Base-by-base conservation (phyloP, 2,329 filamentous ascomycete species). In the Diplocarpon mali region DNA sequence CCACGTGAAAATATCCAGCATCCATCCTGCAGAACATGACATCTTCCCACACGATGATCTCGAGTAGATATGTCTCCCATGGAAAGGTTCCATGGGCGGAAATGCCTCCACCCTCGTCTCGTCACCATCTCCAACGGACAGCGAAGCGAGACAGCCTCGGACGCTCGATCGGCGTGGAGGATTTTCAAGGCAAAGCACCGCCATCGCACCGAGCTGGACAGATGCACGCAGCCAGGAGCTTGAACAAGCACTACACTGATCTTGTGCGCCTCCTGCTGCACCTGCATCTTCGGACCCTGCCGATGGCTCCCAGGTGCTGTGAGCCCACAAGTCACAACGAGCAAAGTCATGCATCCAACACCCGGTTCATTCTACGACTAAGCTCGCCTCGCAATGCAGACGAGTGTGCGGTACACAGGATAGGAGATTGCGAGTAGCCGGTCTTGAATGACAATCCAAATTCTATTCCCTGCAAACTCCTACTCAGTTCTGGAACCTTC, bases 181-280 rank as follows among this genome's bases (percentile, higher is more conserved):
- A 17, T 30, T 28, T 35, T 36, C 35, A 29, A 42, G 36, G 27
- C 36, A 29, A 43, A 36, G 30, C 27, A 24, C 20, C 7, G 20
- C 20, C 35, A 41, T 42, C 29, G 38, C 39, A 40, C 37, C n/a
- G 24, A 14, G 40, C 40, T 42, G 30, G 36, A 36, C 45, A 43
- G 37, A 27, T 29, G 15, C 32, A 24, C 7, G 14, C 13, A 12
- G 20, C 32, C 36, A 35, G 16, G 16, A 35, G 24, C 36, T 30
- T 16, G 36, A 13, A 40, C 15, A 32, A 40, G 17, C 29, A 42
- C 24, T 5, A 34, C 24, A 16, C 16, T 34, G 35, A 38, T 30
- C 31, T 37, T 16, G 29, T 38, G 35, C 35, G 32, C 9, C n/a
- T 37, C 17, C 30, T 35, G n/a, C 40, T 40, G 36, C 24, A 43